Percentiles rank a stretch among this genome's conserved stretches.
Conservation (phyloP, 441 rosid species). For the Macaranga tanarius region DNA sequence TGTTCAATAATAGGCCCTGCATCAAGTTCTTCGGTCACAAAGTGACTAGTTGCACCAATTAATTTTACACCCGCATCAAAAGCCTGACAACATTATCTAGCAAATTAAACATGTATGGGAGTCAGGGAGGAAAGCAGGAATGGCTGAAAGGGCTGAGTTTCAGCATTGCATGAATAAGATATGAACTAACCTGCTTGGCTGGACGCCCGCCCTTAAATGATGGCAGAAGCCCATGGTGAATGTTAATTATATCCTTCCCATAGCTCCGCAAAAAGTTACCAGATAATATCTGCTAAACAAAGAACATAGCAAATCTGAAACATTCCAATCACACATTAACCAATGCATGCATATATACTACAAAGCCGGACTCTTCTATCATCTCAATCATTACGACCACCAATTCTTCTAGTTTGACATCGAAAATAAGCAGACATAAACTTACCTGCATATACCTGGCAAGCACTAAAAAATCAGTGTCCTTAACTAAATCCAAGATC, state of each 20-base stretch:
- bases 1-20: conserved; percentile 92
- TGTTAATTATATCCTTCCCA: conserved; percentile 90
- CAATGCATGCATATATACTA: background rate
- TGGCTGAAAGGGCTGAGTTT: conserved; percentile 12
- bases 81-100: conserved; percentile 63
- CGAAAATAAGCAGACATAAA: conserved; percentile 17
- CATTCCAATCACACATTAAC: background rate
- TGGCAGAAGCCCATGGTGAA: conserved; percentile 97
- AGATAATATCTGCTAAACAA: conserved; percentile 60
- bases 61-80: conserved; percentile 94
- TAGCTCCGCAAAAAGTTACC: conserved; percentile 64
- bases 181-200: conserved; percentile 63
- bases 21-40: conserved; percentile 91
- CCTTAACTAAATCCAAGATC: conserved; percentile 71
- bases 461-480: conserved; percentile 84
- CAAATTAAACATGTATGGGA: conserved; percentile 25
- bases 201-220: conserved; percentile 88
- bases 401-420: conserved; percentile 4
- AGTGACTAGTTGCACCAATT: conserved; percentile 93
- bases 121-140: conserved; percentile 18
- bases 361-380: conserved; percentile 13
- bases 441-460: conserved; percentile 99
- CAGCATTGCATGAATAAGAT: conserved; percentile 8
- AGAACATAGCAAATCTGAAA: background rate
- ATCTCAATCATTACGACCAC: background rate